Evolutionary conservation across 2,329 filamentous ascomycete genomes (phyloP), one percentile per base, ranked within the genome.

Genomic region (Lecanicillium sp.): DNA sequence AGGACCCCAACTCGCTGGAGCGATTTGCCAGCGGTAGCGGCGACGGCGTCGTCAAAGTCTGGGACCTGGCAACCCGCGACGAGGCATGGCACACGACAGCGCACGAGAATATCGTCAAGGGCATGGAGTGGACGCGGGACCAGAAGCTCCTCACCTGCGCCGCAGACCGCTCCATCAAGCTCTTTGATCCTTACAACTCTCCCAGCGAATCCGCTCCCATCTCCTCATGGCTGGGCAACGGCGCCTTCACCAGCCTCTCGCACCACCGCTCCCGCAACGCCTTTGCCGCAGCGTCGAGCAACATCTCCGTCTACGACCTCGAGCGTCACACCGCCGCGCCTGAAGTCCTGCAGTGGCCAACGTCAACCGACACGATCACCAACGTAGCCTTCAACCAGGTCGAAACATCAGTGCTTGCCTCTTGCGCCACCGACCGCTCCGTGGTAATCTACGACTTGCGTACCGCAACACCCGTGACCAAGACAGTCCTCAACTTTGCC

Each of bases 51-150:
- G 77, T 98, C 42, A 98, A 98, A 63, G 83, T 92, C 25, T 94
- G 88, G 88, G 83, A 94, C 38, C 45, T 92, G 51, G 73, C 79
- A 9, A 81, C 71, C 45, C 70, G 77, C 41, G 78, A 83, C 19
- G 83, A 92, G 56, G 71, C 82, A 34, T 90, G 85, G 81, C 73
- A 85, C 51, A 74, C 75, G 3, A 78, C 83, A 46, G 90, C 88
- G 17, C 94, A 98, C 58, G 85, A 95, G 51, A 94, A 94, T 50
- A 82, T 95, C 32, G 86, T 96, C 50, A 95, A 94, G 68, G 85
- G 84, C 12, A 71, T 95, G 56, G 83, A 81, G 50, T 98, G 90
- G 84, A 95, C 88, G 3, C 74, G 78, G 32, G 86, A 94, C 51
- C 76, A 81, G 54, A 90, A 88, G 56, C 69, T 96, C 12, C 67